A percentile compares a stretch with the other conserved stretches of the same genome.
phyloP scores from a whole-genome alignment of 768 basidiomycete genomes.

The Xanthoconium stramineum region DNA sequence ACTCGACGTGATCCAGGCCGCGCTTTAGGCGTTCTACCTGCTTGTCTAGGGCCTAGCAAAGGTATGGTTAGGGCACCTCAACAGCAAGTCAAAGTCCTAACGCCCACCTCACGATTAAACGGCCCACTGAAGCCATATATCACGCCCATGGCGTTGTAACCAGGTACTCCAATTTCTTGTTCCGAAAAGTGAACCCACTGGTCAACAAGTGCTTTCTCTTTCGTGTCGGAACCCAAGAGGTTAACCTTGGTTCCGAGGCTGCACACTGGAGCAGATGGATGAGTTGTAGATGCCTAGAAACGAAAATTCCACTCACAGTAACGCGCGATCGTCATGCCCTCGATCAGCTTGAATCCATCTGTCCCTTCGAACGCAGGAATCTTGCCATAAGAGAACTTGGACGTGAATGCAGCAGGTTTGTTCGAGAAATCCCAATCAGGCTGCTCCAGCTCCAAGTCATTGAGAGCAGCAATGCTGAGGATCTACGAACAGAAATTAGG shows the following conservation, averaged over 20 bases:
- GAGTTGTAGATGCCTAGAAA: too few relatives aligned
- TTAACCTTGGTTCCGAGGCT: slow-evolving; percentile 7
- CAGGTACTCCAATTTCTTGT: slow-evolving; percentile 5
- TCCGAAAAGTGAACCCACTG: slow-evolving; percentile 23
- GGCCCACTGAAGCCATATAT: neutral
- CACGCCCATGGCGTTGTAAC: neutral
- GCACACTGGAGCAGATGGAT: slow-evolving; percentile 6
- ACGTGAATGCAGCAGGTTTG: too few relatives aligned
- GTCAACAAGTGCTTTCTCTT: slow-evolving; percentile 14
- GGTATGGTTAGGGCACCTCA: neutral
- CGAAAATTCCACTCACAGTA: slow-evolving; percentile 9
- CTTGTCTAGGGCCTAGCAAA: neutral
- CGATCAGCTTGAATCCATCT: slow-evolving; percentile 17
- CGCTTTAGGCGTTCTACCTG: slow-evolving; percentile 1
- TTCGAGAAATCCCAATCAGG: too few relatives aligned
- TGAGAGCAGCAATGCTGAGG: too few relatives aligned
- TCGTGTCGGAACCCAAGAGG: slow-evolving; percentile 9
- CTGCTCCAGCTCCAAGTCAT: too few relatives aligned
- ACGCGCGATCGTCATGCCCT: slow-evolving; percentile 16
- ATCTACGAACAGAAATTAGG: too few relatives aligned
- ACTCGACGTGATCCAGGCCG: slow-evolving; percentile 13
- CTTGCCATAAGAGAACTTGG: slow-evolving; percentile 9
- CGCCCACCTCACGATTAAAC: slow-evolving; percentile 9
- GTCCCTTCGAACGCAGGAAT: slow-evolving; percentile 17
- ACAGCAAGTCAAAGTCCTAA: neutral